Base-by-base conservation (phyloP, 306 rosid genomes). In the Trifolium fragiferum region DNA sequence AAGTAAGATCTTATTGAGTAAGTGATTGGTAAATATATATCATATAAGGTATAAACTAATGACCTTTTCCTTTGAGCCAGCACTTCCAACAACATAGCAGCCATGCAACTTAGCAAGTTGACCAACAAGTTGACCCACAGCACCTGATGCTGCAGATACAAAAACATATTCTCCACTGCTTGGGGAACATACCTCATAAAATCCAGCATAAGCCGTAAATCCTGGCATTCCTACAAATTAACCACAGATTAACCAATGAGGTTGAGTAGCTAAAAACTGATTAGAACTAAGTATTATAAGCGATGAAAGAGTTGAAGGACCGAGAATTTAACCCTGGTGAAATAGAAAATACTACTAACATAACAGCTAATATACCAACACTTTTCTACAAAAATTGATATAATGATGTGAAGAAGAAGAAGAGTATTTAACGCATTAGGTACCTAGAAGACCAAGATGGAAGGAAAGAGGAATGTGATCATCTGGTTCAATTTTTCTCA, bases 1-100 rank as follows among this genome's bases (percentile, higher is more conserved):
- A 25, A 25, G 27, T 25, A 25, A 25, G 27, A 25, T 25, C 27
- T 25, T 25, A 25, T 25, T 25, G 27, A 25, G 27, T 25, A 25
- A 25, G 27, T 25, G 27, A 2, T 40, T 40, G 44, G 13, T 10
- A 10, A 40, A 10, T 40, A 40, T 40, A 40, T 12, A 40, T 38
- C 10, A 40, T 8, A 40, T 0, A 40, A 40, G 9, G 10, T 8
- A 25, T 25, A 25, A 25, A 25, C 27, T 25, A n/a, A n/a, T n/a
- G 10, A 44, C 87, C 72, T 84, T 84, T 59, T 75, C 81, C 35
- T 78, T 78, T 33, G 85, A 81, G 61, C 88, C 87, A 68, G 91
- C 86, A 78, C 84, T 83, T 66, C 94, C 91, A 78, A 89, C 88
- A 4, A 89, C 90, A 76, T 89, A 87, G 67, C 91, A 89, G 0